Evolutionary conservation across 495 filamentous ascomycete species (phyloP), one percentile per base, ranked within the genome.

Genomic region (Geoglossum glabrum): DNA sequence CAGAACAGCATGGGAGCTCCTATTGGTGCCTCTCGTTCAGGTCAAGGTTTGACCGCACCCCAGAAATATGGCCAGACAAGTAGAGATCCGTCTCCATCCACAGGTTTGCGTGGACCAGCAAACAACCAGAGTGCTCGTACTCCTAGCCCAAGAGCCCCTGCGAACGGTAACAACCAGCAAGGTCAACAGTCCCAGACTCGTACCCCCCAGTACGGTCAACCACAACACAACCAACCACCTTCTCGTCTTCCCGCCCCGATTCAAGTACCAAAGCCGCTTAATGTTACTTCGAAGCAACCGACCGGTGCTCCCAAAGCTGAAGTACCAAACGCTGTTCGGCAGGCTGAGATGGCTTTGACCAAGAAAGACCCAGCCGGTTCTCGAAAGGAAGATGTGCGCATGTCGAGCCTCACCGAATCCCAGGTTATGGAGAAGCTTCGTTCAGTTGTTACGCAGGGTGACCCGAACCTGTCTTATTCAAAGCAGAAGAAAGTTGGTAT

Each of bases 401-500:
- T 98, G 85, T 96, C 90, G 54, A 87, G 80, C 63, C 97, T 98
- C 92, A 82, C 86, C 40, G 92, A 98, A 70, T 83, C 79, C 63
- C 88, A 98, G 67, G 92, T 98, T 33, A 98, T 98, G 92, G 82
- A 86, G 58, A 90, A 88, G 66, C 71, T 98, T 51, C 81, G 88
- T 63, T 83, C 92, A 58, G 90, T 93, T 3, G 92, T 98, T 0
- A 95, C 88, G 50, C 88, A 87, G 62, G 86, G 89, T 45, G 88
- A 93, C 64, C 92, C 92, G 19, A 84, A 90, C 59, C 74, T 88
- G 55, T 88, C 87, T 3, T 98, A 98, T 69, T 86, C 86, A 63
- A 98, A 98, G 73, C 90, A 97, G 67, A 95, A 95, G 75, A 98
- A 98, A 76, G 95, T 98, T 67, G 92, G 92, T 9, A 93, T 97